These are phyloP conservation scores for Asterionellopsis glacialis DNA, from an alignment of 108 stramenopile genomes.

Conservation along the genomic window DNA sequence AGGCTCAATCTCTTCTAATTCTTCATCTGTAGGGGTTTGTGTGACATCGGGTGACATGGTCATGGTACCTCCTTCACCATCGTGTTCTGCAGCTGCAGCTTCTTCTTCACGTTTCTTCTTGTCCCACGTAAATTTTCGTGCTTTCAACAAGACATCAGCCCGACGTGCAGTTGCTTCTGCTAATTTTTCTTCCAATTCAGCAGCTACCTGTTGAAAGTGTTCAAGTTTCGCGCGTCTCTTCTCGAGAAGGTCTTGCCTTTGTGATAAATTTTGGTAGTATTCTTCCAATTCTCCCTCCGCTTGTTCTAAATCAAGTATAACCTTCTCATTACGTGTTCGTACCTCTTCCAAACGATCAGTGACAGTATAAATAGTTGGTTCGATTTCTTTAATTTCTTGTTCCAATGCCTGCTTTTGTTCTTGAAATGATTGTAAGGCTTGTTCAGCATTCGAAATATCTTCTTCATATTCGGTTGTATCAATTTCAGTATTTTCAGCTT, in stretches of 20 bases:
- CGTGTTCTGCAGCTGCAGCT: constrained; percentile 2
- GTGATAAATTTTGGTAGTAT: constrained; percentile 31
- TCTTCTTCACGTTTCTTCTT: constrained; percentile 13
- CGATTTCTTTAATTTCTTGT: constrained; percentile 38
- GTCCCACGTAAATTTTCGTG: constrained; percentile 9
- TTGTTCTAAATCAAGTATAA: constrained; percentile 54
- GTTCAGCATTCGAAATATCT: constrained; percentile 53
- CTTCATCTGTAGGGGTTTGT: constrained; percentile 55
- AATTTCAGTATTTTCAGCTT: constrained; percentile 57
- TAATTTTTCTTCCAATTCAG: constrained; percentile 14
- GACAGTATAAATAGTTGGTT: constrained; percentile 43
- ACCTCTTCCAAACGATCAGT: constrained; percentile 51
- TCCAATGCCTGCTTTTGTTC: constrained; percentile 23
- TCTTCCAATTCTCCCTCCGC: constrained; percentile 52
- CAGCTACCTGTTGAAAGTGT: constrained; percentile 43
- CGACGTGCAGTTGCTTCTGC: constrained; percentile 9
- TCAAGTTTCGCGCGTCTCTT: constrained; percentile 51
- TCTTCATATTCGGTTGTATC: constrained; percentile 71
- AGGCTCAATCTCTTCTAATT: constrained; percentile 60
- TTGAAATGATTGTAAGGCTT: constrained; percentile 35
- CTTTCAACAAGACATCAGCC: constrained; percentile 12
- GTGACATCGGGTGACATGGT: neutral
- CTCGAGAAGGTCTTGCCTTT: constrained; percentile 39
- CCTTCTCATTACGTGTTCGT: constrained; percentile 50
- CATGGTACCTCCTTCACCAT: neutral